phyloP scores from a whole-genome alignment of 2,329 filamentous ascomycete species.

The Ilyonectria robusta region DNA sequence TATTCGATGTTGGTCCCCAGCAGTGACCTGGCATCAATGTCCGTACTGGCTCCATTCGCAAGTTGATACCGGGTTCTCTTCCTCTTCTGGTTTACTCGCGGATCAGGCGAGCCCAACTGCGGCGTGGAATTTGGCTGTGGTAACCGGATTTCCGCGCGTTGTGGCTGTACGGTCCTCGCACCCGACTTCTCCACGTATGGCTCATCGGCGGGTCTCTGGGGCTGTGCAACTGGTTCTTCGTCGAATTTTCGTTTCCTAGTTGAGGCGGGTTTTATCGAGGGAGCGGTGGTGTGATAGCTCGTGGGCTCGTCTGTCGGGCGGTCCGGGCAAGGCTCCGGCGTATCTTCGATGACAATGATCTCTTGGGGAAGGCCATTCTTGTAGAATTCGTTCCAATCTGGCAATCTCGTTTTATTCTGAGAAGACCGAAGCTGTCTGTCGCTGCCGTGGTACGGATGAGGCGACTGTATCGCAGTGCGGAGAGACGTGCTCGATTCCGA shows the following conservation, averaged over 20 bases:
- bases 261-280: slow-evolving; percentile 1
- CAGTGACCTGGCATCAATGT: neutral
- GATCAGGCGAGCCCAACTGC: neutral
- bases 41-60: neutral
- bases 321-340: slow-evolving; percentile 65
- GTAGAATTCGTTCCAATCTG: slow-evolving; percentile 86
- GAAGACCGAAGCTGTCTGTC: slow-evolving; percentile 7
- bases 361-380: slow-evolving; percentile 87
- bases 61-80: slow-evolving; percentile 8
- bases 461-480: slow-evolving; percentile 5
- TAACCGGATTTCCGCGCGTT: neutral
- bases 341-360: slow-evolving; percentile 87
- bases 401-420: slow-evolving; percentile 47
- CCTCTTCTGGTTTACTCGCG: slow-evolving; percentile 8
- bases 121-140: neutral
- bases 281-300: neutral
- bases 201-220: neutral
- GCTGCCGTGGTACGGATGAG: neutral
- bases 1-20: slow-evolving; percentile 6
- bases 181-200: neutral
- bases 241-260: slow-evolving; percentile 5
- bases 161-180: neutral
- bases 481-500: neutral
- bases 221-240: neutral
- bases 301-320: neutral